phyloP scores from a whole-genome alignment of 768 basidiomycete genomes.

The Leccinum variicolor region DNA sequence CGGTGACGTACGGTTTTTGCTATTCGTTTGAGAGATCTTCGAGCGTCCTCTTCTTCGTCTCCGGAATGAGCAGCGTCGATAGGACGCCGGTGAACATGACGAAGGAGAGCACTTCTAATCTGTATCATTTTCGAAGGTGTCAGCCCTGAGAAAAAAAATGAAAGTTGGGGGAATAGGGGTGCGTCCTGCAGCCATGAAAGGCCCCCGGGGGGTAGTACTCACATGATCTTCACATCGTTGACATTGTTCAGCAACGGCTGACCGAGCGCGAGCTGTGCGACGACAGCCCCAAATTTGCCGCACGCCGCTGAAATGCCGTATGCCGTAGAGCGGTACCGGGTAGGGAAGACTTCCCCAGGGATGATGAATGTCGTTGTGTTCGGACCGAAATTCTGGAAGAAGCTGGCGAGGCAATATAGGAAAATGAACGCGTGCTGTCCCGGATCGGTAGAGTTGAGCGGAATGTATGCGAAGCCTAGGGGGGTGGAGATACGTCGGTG shows the following conservation, averaged over 20 bases:
- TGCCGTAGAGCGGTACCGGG: conserved; percentile 66
- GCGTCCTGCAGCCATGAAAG: not conserved
- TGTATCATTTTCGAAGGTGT: no score
- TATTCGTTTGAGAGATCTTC: conserved; percentile 73
- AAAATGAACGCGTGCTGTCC: conserved; percentile 56
- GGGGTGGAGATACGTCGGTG: not conserved
- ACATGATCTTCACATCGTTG: conserved; percentile 65
- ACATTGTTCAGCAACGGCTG: conserved; percentile 53
- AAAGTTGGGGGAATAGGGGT: not conserved
- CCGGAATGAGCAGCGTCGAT: conserved; percentile 79
- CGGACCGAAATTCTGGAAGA: conserved; percentile 18
- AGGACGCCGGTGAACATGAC: conserved; percentile 84
- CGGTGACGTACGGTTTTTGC: conserved; percentile 56
- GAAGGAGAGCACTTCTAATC: conserved; percentile 73
- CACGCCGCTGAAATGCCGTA: conserved; percentile 75
- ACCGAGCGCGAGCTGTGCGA: conserved; percentile 74
- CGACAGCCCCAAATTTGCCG: conserved; percentile 74
- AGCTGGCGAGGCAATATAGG: conserved; percentile 14
- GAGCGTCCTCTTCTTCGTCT: conserved; percentile 63
- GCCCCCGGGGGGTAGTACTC: conserved; percentile 20
- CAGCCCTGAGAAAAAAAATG: not conserved
- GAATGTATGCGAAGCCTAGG: not conserved
- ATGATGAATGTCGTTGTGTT: conserved; percentile 71
- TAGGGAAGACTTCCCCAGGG: conserved; percentile 77
- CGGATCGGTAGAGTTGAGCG: conserved; percentile 39